phyloP scores from a whole-genome alignment of 441 rosid species.

The Populus hybrid region DNA sequence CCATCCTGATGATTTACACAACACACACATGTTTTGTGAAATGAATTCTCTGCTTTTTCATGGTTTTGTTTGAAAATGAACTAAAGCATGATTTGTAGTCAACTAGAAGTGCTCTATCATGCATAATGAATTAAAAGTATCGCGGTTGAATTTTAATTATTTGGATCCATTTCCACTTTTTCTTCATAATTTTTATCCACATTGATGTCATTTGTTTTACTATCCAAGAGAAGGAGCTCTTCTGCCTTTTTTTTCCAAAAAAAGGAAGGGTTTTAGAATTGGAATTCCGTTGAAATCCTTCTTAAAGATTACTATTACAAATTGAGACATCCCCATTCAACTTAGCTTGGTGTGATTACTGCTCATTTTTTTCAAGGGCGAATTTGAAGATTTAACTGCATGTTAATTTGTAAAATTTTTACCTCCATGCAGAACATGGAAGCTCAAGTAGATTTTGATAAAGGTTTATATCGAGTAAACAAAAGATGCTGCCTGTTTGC shows the following conservation, averaged over 20 bases:
- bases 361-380: background rate
- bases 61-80: background rate
- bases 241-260: background rate
- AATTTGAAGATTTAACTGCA: background rate
- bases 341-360: background rate
- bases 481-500: conserved; percentile 66
- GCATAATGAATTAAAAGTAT: background rate
- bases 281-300: background rate
- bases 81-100: background rate
- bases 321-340: background rate
- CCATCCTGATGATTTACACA: background rate
- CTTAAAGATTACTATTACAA: background rate
- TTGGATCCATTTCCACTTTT: background rate
- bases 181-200: conserved; percentile 1
- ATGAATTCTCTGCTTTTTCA: background rate
- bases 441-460: conserved; percentile 37
- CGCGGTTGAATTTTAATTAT: background rate
- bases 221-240: background rate
- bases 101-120: background rate
- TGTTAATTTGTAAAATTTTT: background rate
- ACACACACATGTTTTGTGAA: background rate
- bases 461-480: conserved; percentile 31
- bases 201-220: background rate
- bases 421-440: conserved; percentile 34
- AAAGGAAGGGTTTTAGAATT: background rate